Evolutionary conservation across 2,329 filamentous ascomycete species (phyloP).

Genomic region (Leptodontidium sp.): DNA sequence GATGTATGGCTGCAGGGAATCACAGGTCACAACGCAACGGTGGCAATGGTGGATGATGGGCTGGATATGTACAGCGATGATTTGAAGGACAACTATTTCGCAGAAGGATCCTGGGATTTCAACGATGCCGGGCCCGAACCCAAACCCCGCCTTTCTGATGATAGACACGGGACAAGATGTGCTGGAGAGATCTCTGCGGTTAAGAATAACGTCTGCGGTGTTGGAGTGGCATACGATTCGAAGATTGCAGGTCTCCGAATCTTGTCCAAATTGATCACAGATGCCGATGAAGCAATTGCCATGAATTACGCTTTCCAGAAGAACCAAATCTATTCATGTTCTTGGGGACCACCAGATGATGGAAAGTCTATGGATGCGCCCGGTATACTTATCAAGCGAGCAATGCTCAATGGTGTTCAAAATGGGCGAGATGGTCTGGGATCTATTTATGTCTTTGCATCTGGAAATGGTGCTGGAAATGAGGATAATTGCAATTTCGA

Average conservation of each 20-base stretch:
- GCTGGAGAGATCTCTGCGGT: conserved; percentile 93
- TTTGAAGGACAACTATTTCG: conserved; percentile 92
- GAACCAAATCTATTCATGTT: conserved; percentile 98
- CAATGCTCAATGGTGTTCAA: conserved; percentile 92
- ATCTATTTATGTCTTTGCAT: conserved; percentile 95
- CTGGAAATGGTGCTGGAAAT: conserved; percentile 86
- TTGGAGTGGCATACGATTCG: conserved; percentile 94
- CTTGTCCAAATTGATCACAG: conserved; percentile 86
- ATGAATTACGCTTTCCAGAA: conserved; percentile 92
- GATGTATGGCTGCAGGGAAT: conserved; percentile 90
- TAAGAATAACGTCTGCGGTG: conserved; percentile 91
- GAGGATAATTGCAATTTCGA: conserved; percentile 99
- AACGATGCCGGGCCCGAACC: conserved; percentile 86
- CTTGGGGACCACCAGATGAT: conserved; percentile 96
- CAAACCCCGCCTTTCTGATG: conserved; percentile 82
- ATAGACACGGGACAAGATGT: conserved; percentile 91
- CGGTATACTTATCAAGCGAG: conserved; percentile 84
- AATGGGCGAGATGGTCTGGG: conserved; percentile 84
- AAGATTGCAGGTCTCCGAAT: conserved; percentile 93
- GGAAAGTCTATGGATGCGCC: conserved; percentile 94
- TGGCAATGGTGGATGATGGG: conserved; percentile 95
- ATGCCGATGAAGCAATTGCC: conserved; percentile 89
- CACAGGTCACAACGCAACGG: conserved; percentile 87
- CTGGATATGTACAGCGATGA: conserved; percentile 96
- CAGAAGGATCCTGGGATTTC: conserved; percentile 92